Evolutionary conservation across 2,329 filamentous ascomycete genomes (phyloP).

Genomic region (Diaporthe sp.): DNA sequence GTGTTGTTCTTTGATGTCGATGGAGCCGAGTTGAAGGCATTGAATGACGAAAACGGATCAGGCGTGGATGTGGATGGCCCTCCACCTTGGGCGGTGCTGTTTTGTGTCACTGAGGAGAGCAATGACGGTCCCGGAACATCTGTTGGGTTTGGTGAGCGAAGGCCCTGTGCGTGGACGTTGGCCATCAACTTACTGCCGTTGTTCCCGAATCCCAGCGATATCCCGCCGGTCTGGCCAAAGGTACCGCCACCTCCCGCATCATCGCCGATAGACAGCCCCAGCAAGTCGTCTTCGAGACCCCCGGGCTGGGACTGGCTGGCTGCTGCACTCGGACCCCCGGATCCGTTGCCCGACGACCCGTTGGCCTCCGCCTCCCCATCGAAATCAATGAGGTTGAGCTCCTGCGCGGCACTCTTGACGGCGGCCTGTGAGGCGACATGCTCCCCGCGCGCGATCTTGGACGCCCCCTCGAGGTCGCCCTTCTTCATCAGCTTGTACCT

Average conservation of each 20-base stretch:
- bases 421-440: constrained; percentile 56
- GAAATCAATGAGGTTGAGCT: constrained; percentile 95
- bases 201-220: constrained; percentile 83
- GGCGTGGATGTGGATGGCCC: constrained; percentile 56
- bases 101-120: constrained; percentile 73
- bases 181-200: constrained; percentile 70
- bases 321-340: constrained; percentile 46
- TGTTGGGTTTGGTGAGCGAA: constrained; percentile 52
- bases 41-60: constrained; percentile 64
- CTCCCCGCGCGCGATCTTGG: constrained; percentile 86
- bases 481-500: constrained; percentile 97
- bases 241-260: constrained; percentile 53
- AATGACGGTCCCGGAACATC: constrained; percentile 75
- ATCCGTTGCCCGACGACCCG: constrained; percentile 52
- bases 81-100: constrained; percentile 68
- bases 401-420: constrained; percentile 74
- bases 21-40: constrained; percentile 67
- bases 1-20: constrained; percentile 65
- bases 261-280: constrained; percentile 87
- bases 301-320: constrained; percentile 63
- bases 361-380: constrained; percentile 73
- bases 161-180: background rate
- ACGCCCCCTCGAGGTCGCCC: constrained; percentile 87
- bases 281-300: constrained; percentile 88
- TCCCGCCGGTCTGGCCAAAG: constrained; percentile 83